A percentile compares a stretch with the other conserved stretches of the same genome.
Conservation (phyloP, 768 basidiomycete genomes). For the Lyophyllum shimeji region DNA sequence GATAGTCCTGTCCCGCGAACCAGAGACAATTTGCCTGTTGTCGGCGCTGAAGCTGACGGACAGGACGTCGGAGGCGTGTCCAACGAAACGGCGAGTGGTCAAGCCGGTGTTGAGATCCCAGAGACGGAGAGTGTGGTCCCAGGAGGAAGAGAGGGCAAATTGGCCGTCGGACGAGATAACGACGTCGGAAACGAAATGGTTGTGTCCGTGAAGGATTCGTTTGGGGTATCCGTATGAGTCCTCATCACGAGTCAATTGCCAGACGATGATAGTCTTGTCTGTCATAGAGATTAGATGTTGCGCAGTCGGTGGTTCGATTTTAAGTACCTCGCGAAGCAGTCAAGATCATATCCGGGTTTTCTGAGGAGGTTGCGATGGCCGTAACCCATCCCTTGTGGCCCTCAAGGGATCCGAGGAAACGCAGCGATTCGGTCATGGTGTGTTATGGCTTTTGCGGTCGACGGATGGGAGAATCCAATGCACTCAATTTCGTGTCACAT, state of each 20-base stretch:
- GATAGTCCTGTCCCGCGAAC: conserved; percentile 94
- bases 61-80: conserved; percentile 96
- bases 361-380: conserved; percentile 95
- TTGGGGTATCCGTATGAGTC: conserved; percentile 94
- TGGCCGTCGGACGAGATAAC: conserved; percentile 99
- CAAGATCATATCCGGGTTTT: conserved; percentile 99
- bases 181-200: conserved; percentile 98
- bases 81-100: conserved; percentile 96
- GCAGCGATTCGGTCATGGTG: conserved; percentile 81
- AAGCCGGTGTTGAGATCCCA: conserved; percentile 99
- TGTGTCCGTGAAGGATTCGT: conserved; percentile 96
- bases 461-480: conserved; percentile 30
- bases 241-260: conserved; percentile 95
- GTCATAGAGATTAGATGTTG: conserved; percentile 23
- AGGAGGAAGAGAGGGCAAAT: conserved; percentile 97
- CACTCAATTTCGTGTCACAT: conserved; percentile 29
- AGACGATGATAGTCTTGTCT: conserved; percentile 99
- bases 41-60: conserved; percentile 99
- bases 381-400: conserved; percentile 99
- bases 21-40: conserved; percentile 99
- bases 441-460: conserved; percentile 32
- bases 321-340: conserved; percentile 92
- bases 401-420: conserved; percentile 87
- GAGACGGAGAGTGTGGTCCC: conserved; percentile 99
- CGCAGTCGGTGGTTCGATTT: conserved; percentile 1